These are phyloP conservation scores for Tripterygium wilfordii DNA, from an alignment of 177 flowering plant species.

Conservation along the genomic window DNA sequence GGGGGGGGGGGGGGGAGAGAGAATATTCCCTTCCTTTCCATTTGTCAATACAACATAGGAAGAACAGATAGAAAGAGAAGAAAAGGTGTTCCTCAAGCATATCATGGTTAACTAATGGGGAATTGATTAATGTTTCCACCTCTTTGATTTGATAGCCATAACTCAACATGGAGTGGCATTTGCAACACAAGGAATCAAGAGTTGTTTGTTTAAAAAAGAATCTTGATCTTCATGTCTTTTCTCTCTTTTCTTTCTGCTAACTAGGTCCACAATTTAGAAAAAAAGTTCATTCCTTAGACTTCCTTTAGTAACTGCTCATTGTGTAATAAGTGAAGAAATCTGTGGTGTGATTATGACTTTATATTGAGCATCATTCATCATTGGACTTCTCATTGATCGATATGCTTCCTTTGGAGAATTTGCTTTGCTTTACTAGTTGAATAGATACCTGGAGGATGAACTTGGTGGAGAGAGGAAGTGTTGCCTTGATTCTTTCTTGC, in stretches of 20 bases:
- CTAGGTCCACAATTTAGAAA: not conserved
- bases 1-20: too few species aligned
- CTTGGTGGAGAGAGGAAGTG: not conserved
- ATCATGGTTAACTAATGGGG: too few species aligned
- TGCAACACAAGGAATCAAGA: slow-evolving; percentile 12
- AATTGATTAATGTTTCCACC: not conserved
- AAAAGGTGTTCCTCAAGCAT: not conserved
- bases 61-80: too few species aligned
- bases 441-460: not conserved
- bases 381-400: slow-evolving; percentile 5
- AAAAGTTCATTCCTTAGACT: not conserved
- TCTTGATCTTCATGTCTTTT: not conserved
- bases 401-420: not conserved
- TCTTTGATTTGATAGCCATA: slow-evolving; percentile 12
- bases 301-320: not conserved
- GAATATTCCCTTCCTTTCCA: too few species aligned
- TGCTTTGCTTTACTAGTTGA: not conserved
- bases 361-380: not conserved
- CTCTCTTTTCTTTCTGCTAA: not conserved
- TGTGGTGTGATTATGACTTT: slow-evolving; percentile 1
- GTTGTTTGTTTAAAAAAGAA: slow-evolving; percentile 8
- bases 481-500: not conserved
- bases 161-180: slow-evolving; percentile 2
- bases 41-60: too few species aligned
- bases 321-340: not conserved